Evolutionary conservation across 352 stramenopile species (phyloP), one percentile per base, ranked within the genome.

Genomic region (Blastocystis sp.): DNA sequence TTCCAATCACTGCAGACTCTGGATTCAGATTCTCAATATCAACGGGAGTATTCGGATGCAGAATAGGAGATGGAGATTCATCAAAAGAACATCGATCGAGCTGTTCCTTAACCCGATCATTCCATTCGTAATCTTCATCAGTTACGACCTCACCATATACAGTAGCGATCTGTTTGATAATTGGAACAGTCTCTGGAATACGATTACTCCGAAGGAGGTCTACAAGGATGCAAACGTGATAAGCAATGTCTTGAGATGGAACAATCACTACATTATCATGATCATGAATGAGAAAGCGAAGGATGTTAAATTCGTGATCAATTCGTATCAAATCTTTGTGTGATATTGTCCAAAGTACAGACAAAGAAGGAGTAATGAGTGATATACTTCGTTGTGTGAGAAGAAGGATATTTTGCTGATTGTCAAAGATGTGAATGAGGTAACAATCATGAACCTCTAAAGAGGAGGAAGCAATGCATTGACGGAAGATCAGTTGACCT

Each of bases 381-480:
- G 57, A 42, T 6, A 35, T 21, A 27, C 66, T 5, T 7, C 57
- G 35, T 6, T 54, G 29, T 0, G 66, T 78, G 4, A 78, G 6
- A 0, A 78, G 35, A n/a, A 78, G 37, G 16, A 56, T n/a, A 29
- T 78, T 24, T 7, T 27, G 16, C 14, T 56, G 43, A 24, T 56
- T 57, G n/a, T 78, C 66, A 27, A 56, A 37, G 39, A 78, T 35
- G 19, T 78, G 66, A 21, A 78, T 35, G 29, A 57, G n/a, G n/a
- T 78, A 78, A 35, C 5, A 7, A 14, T 78, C 66, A 27, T 27
- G 3, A 11, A 35, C 21, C 14, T 78, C 37, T 21, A 78, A 58
- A 11, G 21, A 32, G 6, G 19, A 29, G 12, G 39, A 56, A 35
- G 29, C 39, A 9, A 52, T 56, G 14, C 37, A 54, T 27, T 19